Conservation (phyloP, 768 basidiomycete genomes). For the Hygrophorus russula region DNA sequence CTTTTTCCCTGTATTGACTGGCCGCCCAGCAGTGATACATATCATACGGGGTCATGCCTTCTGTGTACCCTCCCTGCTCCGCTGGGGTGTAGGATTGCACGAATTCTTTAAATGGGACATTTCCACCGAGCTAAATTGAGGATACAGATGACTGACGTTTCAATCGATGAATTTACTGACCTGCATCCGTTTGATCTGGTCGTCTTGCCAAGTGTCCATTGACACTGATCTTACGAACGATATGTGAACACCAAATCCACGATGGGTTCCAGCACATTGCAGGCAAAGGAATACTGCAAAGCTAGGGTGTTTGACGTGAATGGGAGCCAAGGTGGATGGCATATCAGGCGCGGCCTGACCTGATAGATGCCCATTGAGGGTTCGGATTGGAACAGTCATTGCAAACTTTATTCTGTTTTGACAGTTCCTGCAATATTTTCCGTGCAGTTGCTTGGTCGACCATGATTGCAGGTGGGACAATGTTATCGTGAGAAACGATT, state of each 20-base stretch:
- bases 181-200: slow-evolving; percentile 86
- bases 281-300: slow-evolving; percentile 89
- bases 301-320: slow-evolving; percentile 21
- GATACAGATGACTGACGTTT: slow-evolving; percentile 5
- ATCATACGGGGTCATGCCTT: slow-evolving; percentile 51
- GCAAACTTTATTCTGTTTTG: slow-evolving; percentile 68
- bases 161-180: slow-evolving; percentile 24
- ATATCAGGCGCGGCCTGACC: slow-evolving; percentile 26
- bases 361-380: slow-evolving; percentile 89
- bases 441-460: slow-evolving; percentile 56
- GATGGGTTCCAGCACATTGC: slow-evolving; percentile 75
- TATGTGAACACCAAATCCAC: slow-evolving; percentile 92
- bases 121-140: slow-evolving; percentile 66
- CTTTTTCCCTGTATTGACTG: slow-evolving; percentile 91
- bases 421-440: slow-evolving; percentile 64
- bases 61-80: slow-evolving; percentile 60
- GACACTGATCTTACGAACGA: slow-evolving; percentile 92
- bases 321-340: slow-evolving; percentile 1
- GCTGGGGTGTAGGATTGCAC: slow-evolving; percentile 56
- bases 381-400: slow-evolving; percentile 82
- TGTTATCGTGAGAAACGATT: neutral
- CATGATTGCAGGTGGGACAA: slow-evolving; percentile 17
- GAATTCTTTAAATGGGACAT: slow-evolving; percentile 72
- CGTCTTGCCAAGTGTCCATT: slow-evolving; percentile 94
- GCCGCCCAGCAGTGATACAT: slow-evolving; percentile 94